Evolutionary conservation across 768 basidiomycete genomes (phyloP).

Genomic region (Agrocybe praecox): DNA sequence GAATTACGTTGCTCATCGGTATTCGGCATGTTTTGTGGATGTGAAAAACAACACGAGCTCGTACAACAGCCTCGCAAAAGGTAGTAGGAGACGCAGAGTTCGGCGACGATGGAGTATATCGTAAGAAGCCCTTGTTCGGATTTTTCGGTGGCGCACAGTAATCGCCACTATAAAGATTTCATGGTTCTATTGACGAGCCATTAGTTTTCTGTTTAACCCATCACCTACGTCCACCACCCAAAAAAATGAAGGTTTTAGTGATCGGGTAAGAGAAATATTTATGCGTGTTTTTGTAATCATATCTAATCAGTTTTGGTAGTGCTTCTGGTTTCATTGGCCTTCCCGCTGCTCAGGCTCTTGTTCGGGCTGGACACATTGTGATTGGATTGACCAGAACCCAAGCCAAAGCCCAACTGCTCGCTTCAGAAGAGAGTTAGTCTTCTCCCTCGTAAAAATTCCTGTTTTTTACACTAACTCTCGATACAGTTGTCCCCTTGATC

Average conservation of each 20-base stretch:
- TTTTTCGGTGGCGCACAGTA: not conserved
- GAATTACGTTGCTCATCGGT: not conserved
- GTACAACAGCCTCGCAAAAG: not conserved
- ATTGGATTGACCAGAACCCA: not conserved
- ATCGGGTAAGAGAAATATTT: not conserved
- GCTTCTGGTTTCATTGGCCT: not conserved
- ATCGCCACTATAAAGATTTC: not conserved
- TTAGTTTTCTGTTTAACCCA: not conserved
- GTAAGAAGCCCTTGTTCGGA: not conserved
- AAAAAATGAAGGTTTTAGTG: not conserved
- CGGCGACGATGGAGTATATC: not conserved
- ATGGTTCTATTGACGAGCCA: too few species aligned
- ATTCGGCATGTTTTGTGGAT: not conserved
- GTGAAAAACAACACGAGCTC: not conserved
- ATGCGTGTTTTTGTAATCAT: not conserved
- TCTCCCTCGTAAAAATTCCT: not conserved
- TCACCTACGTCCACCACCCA: not conserved
- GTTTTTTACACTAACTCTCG: not conserved
- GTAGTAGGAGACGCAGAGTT: not conserved
- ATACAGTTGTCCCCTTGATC: not conserved
- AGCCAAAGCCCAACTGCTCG: conserved; percentile 1
- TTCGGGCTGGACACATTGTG: conserved; percentile 3
- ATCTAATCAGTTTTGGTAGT: not conserved
- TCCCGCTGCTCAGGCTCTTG: conserved; percentile 3
- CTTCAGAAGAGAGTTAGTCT: not conserved